Evolutionary conservation across 108 stramenopile genomes (phyloP).

Genomic region (Skeletonema costatum): DNA sequence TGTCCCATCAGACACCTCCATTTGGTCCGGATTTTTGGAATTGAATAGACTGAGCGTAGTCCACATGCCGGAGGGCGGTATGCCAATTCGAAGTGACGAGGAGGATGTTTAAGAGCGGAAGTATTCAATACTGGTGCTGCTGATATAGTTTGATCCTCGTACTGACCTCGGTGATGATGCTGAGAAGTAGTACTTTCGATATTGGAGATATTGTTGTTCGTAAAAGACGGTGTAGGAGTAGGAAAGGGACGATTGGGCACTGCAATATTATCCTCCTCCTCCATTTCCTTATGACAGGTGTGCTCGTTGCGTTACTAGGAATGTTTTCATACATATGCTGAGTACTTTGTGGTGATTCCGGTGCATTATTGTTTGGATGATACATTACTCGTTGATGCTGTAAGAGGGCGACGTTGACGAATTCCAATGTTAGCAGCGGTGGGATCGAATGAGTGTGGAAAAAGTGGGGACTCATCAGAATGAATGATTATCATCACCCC

Average conservation of each 20-base stretch:
- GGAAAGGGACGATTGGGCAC: neutral
- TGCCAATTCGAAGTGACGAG: neutral
- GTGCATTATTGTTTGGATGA: neutral
- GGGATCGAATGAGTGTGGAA: neutral
- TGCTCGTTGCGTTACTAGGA: neutral
- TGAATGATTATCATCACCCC: neutral
- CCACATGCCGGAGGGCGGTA: neutral
- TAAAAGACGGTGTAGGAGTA: neutral
- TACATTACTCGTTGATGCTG: neutral
- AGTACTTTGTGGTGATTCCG: neutral
- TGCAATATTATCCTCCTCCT: neutral
- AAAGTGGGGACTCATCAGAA: neutral
- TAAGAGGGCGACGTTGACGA: neutral
- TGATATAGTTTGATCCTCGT: neutral
- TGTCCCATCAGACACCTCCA: neutral
- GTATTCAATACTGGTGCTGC: neutral
- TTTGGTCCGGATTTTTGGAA: neutral
- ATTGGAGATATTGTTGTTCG: neutral
- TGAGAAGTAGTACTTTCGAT: neutral
- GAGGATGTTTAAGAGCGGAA: neutral
- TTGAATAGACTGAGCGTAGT: neutral
- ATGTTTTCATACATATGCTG: neutral
- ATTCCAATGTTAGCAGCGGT: neutral
- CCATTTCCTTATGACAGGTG: neutral
- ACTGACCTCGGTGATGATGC: neutral